Evolutionary conservation across 2,329 filamentous ascomycete species (phyloP).

Genomic region (Rhexocercosporidium sp.): DNA sequence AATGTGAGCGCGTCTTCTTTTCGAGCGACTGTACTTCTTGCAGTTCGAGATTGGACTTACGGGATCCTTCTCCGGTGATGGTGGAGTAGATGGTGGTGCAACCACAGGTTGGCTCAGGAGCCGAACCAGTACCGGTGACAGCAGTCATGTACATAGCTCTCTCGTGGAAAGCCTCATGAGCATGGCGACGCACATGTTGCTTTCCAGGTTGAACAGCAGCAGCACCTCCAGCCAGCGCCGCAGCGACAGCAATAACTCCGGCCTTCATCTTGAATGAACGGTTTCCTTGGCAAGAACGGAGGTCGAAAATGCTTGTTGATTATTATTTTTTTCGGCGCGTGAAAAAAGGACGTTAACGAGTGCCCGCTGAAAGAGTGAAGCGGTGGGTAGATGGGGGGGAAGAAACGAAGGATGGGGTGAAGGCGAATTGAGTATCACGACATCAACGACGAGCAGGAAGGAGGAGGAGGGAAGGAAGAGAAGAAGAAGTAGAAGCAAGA

Average conservation of each 20-base stretch:
- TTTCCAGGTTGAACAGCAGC: conserved; percentile 54
- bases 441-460: conserved; percentile 50
- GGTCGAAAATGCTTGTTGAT: conserved; percentile 26
- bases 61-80: conserved; percentile 68
- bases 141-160: conserved; percentile 39
- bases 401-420: conserved; percentile 55
- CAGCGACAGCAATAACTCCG: conserved; percentile 67
- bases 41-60: conserved; percentile 52
- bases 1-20: conserved; percentile 12
- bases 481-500: conserved; percentile 41
- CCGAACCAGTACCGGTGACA: conserved; percentile 18
- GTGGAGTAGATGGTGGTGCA: conserved; percentile 80
- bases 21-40: neutral
- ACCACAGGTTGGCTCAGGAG: conserved; percentile 57
- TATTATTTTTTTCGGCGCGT: conserved; percentile 25
- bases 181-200: conserved; percentile 63
- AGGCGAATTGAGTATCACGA: conserved; percentile 56
- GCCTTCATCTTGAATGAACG: conserved; percentile 71
- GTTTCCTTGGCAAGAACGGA: conserved; percentile 26
- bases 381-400: conserved; percentile 55
- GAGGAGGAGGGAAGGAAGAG: conserved; percentile 22
- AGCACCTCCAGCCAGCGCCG: conserved; percentile 61
- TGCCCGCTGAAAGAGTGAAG: conserved; percentile 91
- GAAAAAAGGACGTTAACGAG: conserved; percentile 58
- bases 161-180: conserved; percentile 64